phyloP scores from a whole-genome alignment of 768 basidiomycete genomes.

The Chalciporus chontae region DNA sequence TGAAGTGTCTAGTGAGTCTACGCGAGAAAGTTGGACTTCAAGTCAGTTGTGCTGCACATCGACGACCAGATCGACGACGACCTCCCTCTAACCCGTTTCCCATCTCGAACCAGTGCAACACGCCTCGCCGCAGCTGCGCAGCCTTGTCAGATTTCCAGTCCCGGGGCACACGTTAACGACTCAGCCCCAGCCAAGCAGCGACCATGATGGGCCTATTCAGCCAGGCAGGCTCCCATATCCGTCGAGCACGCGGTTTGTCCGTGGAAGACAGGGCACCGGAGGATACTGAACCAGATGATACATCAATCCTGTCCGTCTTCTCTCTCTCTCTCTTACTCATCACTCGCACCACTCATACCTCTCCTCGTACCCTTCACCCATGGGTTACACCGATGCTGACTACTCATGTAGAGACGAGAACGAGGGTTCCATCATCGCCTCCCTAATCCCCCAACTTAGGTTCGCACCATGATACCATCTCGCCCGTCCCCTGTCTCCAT shows the following conservation, averaged over 20 bases:
- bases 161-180: neutral
- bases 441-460: constrained; percentile 88
- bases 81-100: neutral
- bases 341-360: constrained; percentile 5
- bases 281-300: constrained; percentile 86
- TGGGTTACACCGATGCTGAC: constrained; percentile 34
- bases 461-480: constrained; percentile 27
- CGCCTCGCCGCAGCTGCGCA: constrained; percentile 27
- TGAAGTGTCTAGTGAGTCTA: too few species aligned
- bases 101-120: constrained; percentile 3
- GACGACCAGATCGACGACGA: too few species aligned
- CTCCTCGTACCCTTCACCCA: constrained; percentile 8
- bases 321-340: constrained; percentile 21
- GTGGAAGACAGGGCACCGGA: constrained; percentile 71
- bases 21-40: too few species aligned
- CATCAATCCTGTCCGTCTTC: constrained; percentile 74
- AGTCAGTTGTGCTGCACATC: too few species aligned
- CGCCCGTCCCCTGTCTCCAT: neutral
- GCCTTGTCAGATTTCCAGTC: neutral
- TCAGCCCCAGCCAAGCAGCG: constrained; percentile 8
- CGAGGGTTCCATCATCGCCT: constrained; percentile 86
- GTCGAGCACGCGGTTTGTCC: constrained; percentile 63
- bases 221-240: constrained; percentile 61
- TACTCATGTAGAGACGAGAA: constrained; percentile 72
- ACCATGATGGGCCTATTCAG: constrained; percentile 80